These are phyloP conservation scores for Arbutus unedo DNA, from an alignment of 148 eudicot species.

Conservation along the genomic window DNA sequence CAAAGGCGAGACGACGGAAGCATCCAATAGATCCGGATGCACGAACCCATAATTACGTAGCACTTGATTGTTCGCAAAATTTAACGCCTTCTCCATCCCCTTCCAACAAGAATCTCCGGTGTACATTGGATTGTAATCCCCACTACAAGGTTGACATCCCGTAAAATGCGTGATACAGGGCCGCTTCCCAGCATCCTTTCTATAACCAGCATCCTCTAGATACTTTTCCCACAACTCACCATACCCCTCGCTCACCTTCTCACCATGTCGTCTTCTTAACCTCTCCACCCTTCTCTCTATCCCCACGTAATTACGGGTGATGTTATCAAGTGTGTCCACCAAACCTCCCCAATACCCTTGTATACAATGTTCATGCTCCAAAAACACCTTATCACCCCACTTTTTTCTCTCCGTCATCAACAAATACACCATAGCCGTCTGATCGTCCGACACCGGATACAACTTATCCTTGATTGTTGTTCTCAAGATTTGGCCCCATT, in stretches of 20 bases:
- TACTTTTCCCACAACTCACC: slow-evolving; percentile 7
- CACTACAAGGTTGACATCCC: slow-evolving; percentile 30
- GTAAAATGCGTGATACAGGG: slow-evolving; percentile 28
- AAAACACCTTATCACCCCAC: slow-evolving; percentile 19
- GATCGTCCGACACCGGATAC: slow-evolving; percentile 21
- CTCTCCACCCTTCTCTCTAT: background rate
- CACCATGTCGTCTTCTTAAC: slow-evolving; percentile 14
- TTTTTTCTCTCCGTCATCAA: slow-evolving; percentile 15
- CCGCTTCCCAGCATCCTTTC: background rate
- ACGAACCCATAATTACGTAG: slow-evolving; percentile 20
- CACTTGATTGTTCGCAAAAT: slow-evolving; percentile 29
- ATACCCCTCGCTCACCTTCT: slow-evolving; percentile 15
- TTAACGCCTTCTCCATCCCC: slow-evolving; percentile 26
- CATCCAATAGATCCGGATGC: slow-evolving; percentile 13
- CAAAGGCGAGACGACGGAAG: slow-evolving; percentile 18
- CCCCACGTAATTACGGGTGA: background rate
- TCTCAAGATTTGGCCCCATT: slow-evolving; percentile 11
- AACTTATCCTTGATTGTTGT: slow-evolving; percentile 14
- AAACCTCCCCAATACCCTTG: slow-evolving; percentile 22
- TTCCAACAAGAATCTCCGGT: slow-evolving; percentile 19
- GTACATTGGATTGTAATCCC: slow-evolving; percentile 18
- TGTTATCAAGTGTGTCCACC: background rate
- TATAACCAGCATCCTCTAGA: background rate
- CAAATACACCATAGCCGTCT: slow-evolving; percentile 24
- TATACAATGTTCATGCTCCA: slow-evolving; percentile 19